Base-by-base conservation (phyloP, 202 grass and related monocot species). In the Eragrostis tef region DNA sequence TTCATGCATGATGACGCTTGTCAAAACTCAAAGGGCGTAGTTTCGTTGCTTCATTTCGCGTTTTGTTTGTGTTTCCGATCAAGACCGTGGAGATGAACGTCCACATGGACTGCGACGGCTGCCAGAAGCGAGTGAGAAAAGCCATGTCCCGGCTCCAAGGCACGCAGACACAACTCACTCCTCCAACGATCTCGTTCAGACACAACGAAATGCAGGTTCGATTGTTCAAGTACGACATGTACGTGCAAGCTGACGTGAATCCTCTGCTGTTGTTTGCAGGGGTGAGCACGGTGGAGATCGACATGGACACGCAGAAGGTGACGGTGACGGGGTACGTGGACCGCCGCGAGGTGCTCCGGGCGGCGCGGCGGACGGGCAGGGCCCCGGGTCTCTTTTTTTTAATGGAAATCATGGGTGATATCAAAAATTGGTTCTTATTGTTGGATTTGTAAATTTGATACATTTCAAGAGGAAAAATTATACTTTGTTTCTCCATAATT, bases 51-150 rank as follows among this genome's bases (percentile, higher is more conserved):
- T 80, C 21, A 14, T 16, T 44, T 48, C 42, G 60, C 31, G 1
- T 49, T 71, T 34, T 9, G 56, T 77, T 50, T 65, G 7, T 36
- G 8, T 75, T 20, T 75, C 49, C 63, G 57, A 29, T 27, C 46
- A 66, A 97, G 94, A 87, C 84, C 39, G 92, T 98, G 67, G 92
- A 98, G 92, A 91, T 93, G 62, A 93, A 88, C 54, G 90, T 98
- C 52, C 94, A 93, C 79, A 98, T 98, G 92, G 90, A 98, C 69
- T 98, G 94, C 22, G 90, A 89, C 41, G 94, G 90, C 34, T 98
- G 92, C 88, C 74, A 91, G 79, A 88, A 62, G 67, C 86, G 90
- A 78, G 53, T 94, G 9, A 79, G 78, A 74, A 94, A 89, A 75
- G 90, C 92, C 78, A 88, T 98, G 83, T 78, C 71, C 77, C 88